These are phyloP conservation scores for Penicillium palitans DNA, from an alignment of 2,329 filamentous ascomycete genomes.

Conservation along the genomic window DNA sequence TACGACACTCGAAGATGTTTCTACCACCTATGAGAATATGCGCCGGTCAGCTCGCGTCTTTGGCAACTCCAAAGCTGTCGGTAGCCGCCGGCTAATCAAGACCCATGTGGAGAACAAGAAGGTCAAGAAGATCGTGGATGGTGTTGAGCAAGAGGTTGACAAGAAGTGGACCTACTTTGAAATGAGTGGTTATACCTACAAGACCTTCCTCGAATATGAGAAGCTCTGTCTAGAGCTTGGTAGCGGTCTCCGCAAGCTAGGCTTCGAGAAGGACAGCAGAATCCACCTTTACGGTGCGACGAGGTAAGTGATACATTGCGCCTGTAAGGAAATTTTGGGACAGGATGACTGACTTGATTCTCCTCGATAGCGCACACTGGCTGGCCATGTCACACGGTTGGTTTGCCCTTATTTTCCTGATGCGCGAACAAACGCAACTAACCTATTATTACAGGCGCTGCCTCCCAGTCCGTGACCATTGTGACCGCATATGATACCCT, in stretches of 20 bases:
- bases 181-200: constrained; percentile 72
- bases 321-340: not conserved
- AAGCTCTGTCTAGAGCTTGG: constrained; percentile 68
- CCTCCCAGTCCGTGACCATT: constrained; percentile 84
- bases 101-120: constrained; percentile 84
- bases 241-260: constrained; percentile 71
- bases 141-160: constrained; percentile 74
- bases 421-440: not conserved
- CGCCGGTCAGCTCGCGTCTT: constrained; percentile 65
- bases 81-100: constrained; percentile 70
- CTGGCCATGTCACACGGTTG: constrained; percentile 73
- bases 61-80: constrained; percentile 65
- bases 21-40: constrained; percentile 78
- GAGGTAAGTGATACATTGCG: constrained; percentile 54
- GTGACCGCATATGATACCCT: constrained; percentile 95
- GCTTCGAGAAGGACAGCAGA: constrained; percentile 65
- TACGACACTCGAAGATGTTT: constrained; percentile 66
- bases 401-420: constrained; percentile 15
- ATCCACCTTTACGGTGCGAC: constrained; percentile 85
- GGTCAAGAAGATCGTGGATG: constrained; percentile 83
- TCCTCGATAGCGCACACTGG: constrained; percentile 68
- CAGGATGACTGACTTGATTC: constrained; percentile 17
- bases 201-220: constrained; percentile 78
- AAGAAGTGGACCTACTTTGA: constrained; percentile 93
- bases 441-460: constrained; percentile 49